phyloP scores from a whole-genome alignment of 208 protist genomes.

The Acanthamoeba sp. region DNA sequence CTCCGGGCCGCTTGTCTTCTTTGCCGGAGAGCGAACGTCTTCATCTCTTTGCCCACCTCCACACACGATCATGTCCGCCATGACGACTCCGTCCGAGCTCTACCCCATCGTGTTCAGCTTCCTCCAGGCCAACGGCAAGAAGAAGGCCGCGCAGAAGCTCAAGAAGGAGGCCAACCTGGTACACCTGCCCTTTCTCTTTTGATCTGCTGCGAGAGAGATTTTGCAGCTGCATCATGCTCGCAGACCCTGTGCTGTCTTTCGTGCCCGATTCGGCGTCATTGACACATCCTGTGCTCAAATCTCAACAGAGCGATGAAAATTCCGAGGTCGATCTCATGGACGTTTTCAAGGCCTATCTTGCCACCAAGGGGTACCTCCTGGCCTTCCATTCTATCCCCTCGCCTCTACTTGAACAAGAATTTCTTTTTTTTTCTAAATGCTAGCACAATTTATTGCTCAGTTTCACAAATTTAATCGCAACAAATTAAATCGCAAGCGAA shows the following conservation, averaged over 20 bases:
- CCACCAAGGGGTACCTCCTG: not conserved
- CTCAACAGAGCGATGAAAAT: not conserved
- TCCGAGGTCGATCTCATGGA: not conserved
- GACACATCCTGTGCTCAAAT: not conserved
- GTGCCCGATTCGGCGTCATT: too few species aligned
- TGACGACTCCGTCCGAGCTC: conserved; percentile 37
- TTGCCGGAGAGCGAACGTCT: not conserved
- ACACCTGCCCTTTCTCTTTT: too few species aligned
- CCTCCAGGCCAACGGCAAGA: conserved; percentile 30
- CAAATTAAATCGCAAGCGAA: not conserved
- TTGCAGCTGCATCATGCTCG: too few species aligned
- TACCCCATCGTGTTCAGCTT: conserved; percentile 15
- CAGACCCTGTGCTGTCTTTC: too few species aligned
- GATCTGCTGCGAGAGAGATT: too few species aligned
- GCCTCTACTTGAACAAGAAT: too few species aligned
- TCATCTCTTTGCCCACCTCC: not conserved
- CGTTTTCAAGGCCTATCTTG: conserved; percentile 43
- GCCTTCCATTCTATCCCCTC: too few species aligned
- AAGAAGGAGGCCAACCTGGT: conserved; percentile 56
- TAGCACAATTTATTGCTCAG: too few species aligned
- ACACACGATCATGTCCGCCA: not conserved
- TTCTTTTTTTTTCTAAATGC: too few species aligned
- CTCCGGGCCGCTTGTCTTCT: not conserved
- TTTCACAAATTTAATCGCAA: too few species aligned
- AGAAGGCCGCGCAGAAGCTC: conserved; percentile 33